A percentile compares a stretch with the other conserved stretches of the same genome.
Conservation (phyloP, 2,329 filamentous ascomycete genomes). For the Aspergillus quadrilineatus region DNA sequence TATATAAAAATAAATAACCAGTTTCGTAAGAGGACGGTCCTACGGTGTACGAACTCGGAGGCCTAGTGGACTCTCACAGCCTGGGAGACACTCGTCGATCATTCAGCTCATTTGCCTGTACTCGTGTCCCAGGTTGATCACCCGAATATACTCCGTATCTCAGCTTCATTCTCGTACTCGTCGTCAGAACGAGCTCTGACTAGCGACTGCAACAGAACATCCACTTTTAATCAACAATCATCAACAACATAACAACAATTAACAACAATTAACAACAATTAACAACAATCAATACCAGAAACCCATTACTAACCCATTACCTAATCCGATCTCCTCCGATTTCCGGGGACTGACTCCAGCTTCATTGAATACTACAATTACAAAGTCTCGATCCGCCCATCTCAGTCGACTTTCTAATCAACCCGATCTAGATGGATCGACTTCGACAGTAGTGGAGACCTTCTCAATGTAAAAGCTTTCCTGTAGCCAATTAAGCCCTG, state of each 20-base stretch:
- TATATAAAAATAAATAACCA: no score
- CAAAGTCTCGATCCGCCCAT: background rate
- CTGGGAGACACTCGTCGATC: background rate
- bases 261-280: background rate
- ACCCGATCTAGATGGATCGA: background rate
- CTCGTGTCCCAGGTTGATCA: background rate
- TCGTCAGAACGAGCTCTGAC: background rate
- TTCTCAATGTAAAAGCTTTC: background rate
- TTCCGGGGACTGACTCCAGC: background rate
- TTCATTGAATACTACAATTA: background rate
- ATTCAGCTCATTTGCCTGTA: background rate
- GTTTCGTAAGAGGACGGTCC: no score
- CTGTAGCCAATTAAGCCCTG: background rate
- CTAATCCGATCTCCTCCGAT: background rate
- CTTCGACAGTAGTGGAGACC: background rate
- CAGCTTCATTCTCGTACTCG: background rate
- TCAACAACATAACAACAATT: background rate
- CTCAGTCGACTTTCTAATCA: slow-evolving; percentile 4
- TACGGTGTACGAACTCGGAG: no score
- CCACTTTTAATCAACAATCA: background rate
- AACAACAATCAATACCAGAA: background rate
- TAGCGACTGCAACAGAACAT: background rate
- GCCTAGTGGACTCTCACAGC: no score
- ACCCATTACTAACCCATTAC: background rate
- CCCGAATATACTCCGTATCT: background rate